phyloP scores from a whole-genome alignment of 2,329 filamentous ascomycete genomes.

The Corynespora cassiicola region DNA sequence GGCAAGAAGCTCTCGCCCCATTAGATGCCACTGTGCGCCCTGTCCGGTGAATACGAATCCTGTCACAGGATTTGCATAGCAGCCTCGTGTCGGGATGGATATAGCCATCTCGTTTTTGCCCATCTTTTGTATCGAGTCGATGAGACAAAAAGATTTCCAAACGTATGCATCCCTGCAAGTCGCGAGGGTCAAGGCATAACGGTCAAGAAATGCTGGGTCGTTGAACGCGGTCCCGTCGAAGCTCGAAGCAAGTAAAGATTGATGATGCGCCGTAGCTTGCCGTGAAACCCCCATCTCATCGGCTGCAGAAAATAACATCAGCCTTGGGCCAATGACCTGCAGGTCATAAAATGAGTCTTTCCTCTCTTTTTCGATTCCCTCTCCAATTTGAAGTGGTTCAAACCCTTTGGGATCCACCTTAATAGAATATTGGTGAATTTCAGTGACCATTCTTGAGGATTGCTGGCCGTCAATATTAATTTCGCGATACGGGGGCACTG shows the following conservation, averaged over 20 bases:
- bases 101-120: not conserved
- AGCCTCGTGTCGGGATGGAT: not conserved
- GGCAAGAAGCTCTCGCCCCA: conserved; percentile 47
- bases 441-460: too few species aligned
- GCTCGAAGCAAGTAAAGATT: not conserved
- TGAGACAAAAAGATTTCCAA: conserved; percentile 8
- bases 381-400: too few species aligned
- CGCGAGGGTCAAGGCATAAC: not conserved
- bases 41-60: conserved; percentile 51
- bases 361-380: too few species aligned
- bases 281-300: conserved; percentile 1
- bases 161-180: not conserved
- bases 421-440: too few species aligned
- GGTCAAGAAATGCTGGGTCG: not conserved
- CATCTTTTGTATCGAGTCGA: not conserved
- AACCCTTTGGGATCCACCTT: too few species aligned
- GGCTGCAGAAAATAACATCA: conserved; percentile 2
- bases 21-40: conserved; percentile 50
- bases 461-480: not conserved
- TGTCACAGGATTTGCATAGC: not conserved
- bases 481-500: not conserved
- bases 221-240: not conserved
- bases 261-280: not conserved
- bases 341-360: too few species aligned
- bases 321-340: too few species aligned